Evolutionary conservation across 352 stramenopile genomes (phyloP), one percentile per base, ranked within the genome.

Genomic region (Pythium sukuiense): DNA sequence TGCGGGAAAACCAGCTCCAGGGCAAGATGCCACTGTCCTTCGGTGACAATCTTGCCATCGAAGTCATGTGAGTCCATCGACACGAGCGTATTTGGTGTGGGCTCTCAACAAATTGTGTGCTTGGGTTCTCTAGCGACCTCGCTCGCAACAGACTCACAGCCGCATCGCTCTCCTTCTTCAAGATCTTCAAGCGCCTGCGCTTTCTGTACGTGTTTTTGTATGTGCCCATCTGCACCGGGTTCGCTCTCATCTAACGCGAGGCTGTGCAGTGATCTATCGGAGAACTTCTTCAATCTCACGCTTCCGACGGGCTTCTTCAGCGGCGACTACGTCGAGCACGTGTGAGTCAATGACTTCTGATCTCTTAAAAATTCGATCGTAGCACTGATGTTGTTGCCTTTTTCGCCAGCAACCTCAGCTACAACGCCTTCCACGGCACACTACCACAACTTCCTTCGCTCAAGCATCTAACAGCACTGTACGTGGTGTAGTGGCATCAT

Each of bases 41-140:
- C 62, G 73, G 73, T 24, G 79, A 85, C 56, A 88, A 77, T 56
- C 75, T 78, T 35, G 72, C 69, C 9, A 73, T 91, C n/a, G 82
- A 91, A 77, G 71, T 87, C 32, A 70, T 86, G 85, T 90, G 71
- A 53, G 72, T 55, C 2, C 14, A 54, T 6, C 16, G 27, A 16
- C 24, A 5, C 0, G n/a, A n/a, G 46, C 33, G 37, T 33, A 33
- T 4, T 8, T 54, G 6, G 6, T 18, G 26, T 6, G 6, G 12
- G 46, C 6, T 8, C 3, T 54, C 3, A 24, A 18, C 26, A 37
- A 20, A 55, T 20, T 20, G 0, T 54, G 6, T 53, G 8, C n/a
- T n/a, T 57, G n/a, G 35, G 14, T 4, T 27, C 2, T 9, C 11
- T 24, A 71, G 65, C 7, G 65, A 71, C 37, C 55, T 71, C 16